phyloP scores from a whole-genome alignment of 257 asterid species.

The Nemophila menziesii region DNA sequence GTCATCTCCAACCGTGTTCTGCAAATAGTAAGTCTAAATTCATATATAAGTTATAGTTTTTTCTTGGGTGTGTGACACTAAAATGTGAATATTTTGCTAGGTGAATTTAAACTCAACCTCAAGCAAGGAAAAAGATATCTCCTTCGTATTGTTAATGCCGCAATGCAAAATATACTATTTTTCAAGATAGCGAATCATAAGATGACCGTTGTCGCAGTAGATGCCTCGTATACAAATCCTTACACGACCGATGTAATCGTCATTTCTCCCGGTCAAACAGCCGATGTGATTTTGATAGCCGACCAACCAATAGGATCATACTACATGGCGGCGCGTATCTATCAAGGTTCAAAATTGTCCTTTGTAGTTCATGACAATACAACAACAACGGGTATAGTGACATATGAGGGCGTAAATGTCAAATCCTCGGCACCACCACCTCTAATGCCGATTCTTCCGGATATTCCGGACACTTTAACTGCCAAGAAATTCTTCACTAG shows the following conservation, averaged over 20 bases:
- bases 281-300: slow-evolving; percentile 39
- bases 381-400: slow-evolving; percentile 34
- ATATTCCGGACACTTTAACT: slow-evolving; percentile 8
- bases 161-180: slow-evolving; percentile 36
- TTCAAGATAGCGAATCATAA: slow-evolving; percentile 45
- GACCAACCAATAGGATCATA: slow-evolving; percentile 26
- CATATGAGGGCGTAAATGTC: slow-evolving; percentile 23
- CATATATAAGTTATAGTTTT: too few species aligned
- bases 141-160: slow-evolving; percentile 51
- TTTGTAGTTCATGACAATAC: slow-evolving; percentile 16
- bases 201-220: slow-evolving; percentile 35
- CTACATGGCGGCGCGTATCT: slow-evolving; percentile 46
- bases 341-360: slow-evolving; percentile 20
- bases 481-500: neutral
- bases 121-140: slow-evolving; percentile 41
- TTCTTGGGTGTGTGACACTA: neutral
- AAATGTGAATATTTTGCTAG: slow-evolving; percentile 9
- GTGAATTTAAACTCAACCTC: slow-evolving; percentile 23
- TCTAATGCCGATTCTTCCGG: slow-evolving; percentile 39
- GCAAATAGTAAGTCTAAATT: slow-evolving; percentile 20
- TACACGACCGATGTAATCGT: slow-evolving; percentile 41
- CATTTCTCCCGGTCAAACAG: slow-evolving; percentile 45
- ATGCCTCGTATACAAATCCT: slow-evolving; percentile 42
- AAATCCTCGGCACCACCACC: slow-evolving; percentile 15
- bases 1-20: slow-evolving; percentile 45